phyloP scores from a whole-genome alignment of 805 yeast genomes.

The Zygosaccharomyces bailii region DNA sequence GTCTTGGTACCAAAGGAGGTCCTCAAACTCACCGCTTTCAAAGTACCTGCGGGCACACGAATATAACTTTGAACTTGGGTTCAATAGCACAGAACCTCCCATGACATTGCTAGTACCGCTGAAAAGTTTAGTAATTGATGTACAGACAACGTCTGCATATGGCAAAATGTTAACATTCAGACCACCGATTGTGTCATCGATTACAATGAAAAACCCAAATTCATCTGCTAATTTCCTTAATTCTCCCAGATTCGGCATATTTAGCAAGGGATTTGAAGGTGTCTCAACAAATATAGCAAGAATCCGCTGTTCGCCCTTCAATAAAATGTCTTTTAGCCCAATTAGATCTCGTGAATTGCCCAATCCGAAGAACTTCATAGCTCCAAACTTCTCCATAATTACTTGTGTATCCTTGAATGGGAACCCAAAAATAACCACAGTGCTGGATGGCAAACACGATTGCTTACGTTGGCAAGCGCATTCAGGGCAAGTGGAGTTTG shows the following conservation, averaged over 20 bases:
- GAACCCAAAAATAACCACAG: slow-evolving; percentile 80
- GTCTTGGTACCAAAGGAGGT: slow-evolving; percentile 84
- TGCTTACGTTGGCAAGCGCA: not conserved
- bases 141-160: slow-evolving; percentile 73
- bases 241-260: slow-evolving; percentile 67
- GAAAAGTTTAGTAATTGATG: slow-evolving; percentile 88
- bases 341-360: slow-evolving; percentile 72
- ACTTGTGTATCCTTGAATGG: slow-evolving; percentile 90
- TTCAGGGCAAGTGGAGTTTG: not conserved
- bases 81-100: slow-evolving; percentile 81
- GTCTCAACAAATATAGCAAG: slow-evolving; percentile 79
- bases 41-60: slow-evolving; percentile 47
- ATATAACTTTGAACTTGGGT: slow-evolving; percentile 54
- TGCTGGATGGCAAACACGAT: slow-evolving; percentile 4
- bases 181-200: slow-evolving; percentile 85
- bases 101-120: slow-evolving; percentile 93
- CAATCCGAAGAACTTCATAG: slow-evolving; percentile 73
- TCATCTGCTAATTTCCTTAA: slow-evolving; percentile 60
- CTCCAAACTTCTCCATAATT: slow-evolving; percentile 75
- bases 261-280: slow-evolving; percentile 84
- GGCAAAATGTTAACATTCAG: slow-evolving; percentile 68
- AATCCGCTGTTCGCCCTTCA: slow-evolving; percentile 48
- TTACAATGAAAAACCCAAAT: slow-evolving; percentile 65
- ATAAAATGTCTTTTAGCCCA: slow-evolving; percentile 55
- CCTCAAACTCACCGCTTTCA: slow-evolving; percentile 50